Percentiles rank a stretch among this genome's conserved stretches.
Conservation (phyloP, 257 asterid species). For the Gentiana macrophylla region DNA sequence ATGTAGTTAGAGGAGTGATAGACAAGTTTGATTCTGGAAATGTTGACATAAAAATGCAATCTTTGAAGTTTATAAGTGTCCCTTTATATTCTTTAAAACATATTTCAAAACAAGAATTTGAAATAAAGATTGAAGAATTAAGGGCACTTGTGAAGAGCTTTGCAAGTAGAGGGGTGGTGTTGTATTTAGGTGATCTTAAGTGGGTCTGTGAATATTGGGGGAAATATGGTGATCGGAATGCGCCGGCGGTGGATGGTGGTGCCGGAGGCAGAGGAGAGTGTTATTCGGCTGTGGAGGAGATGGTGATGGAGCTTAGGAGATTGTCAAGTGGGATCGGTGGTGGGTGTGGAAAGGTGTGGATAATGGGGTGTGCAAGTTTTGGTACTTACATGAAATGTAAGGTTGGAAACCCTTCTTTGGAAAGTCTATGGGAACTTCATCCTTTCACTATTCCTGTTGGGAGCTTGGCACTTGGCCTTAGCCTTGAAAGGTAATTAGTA, state of each 20-base stretch:
- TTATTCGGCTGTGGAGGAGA: constrained; percentile 69
- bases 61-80: constrained; percentile 70
- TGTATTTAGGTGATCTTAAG: constrained; percentile 71
- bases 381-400: constrained; percentile 60
- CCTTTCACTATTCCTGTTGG: constrained; percentile 53
- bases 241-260: background rate
- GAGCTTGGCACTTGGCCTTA: constrained; percentile 55
- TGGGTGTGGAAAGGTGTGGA: constrained; percentile 47
- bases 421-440: constrained; percentile 72
- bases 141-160: constrained; percentile 56
- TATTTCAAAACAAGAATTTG: constrained; percentile 57
- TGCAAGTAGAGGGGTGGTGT: constrained; percentile 55
- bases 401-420: constrained; percentile 63
- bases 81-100: constrained; percentile 53
- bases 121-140: constrained; percentile 54
- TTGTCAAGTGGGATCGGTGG: constrained; percentile 29
- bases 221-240: constrained; percentile 35
- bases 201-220: constrained; percentile 89
- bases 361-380: constrained; percentile 61
- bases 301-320: constrained; percentile 87
- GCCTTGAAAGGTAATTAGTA: constrained; percentile 43
- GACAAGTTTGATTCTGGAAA: constrained; percentile 52
- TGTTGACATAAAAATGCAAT: constrained; percentile 44
- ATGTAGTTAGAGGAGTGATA: constrained; percentile 48
- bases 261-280: constrained; percentile 1